Evolutionary conservation across 441 rosid genomes (phyloP), one percentile per base, ranked within the genome.

Genomic region (Euphorbia neoarborescens): DNA sequence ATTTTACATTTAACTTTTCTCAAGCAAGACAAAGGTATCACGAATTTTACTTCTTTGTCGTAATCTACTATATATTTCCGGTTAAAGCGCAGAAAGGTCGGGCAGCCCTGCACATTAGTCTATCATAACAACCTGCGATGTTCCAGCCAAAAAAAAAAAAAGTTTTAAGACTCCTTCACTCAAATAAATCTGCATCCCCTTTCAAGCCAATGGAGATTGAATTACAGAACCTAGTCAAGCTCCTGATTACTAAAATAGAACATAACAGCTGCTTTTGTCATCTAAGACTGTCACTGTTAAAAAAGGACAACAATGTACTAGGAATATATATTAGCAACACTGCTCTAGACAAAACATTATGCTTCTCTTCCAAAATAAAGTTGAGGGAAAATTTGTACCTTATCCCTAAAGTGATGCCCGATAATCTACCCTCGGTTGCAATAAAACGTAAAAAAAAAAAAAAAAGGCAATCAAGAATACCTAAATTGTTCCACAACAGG

Each of bases 71-170:
- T 38, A 13, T 34, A 68, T 14, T n/a, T 13, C 71, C 70, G 17
- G 53, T 62, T 32, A 30, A 67, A 54, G 22, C 68, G 25, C 67
- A 64, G 3, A 24, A 5, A 40, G 59, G 35, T 75, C 68, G 40
- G 50, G 57, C 65, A 68, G 70, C 20, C 65, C 78, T 62, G 48
- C 64, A 66, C 25, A 11, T 8, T 27, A 4, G 65, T 59, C 40
- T 40, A 17, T n/a, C n/a, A n/a, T n/a, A n/a, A n/a, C 19, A 67
- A 59, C 75, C 84, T 73, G 74, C 44, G 62, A 76, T 59, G 64
- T 25, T 30, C 72, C 74, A 42, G 37, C 35, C n/a, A 15, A 27
- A 73, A 48, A 17, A 40, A 50, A 22, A 17, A 30, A 27, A 3
- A 28, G 54, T 37, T 22, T 5, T 51, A 62, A 12, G 19, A 27